phyloP scores from a whole-genome alignment of 176 grass and related monocot genomes.

The Dactylis glomerata region DNA sequence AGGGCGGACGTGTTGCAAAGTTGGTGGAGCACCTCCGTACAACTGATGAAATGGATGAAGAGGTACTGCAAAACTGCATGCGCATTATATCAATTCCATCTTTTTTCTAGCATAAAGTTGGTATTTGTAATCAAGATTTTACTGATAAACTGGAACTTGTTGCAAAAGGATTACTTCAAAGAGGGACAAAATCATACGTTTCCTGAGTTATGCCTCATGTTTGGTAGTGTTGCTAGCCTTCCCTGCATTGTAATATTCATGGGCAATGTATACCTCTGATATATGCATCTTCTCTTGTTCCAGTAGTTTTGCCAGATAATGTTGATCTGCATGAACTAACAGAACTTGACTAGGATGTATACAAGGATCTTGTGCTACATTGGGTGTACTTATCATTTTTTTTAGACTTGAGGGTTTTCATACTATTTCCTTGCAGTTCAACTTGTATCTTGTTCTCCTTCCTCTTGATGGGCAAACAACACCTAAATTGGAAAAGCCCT shows the following conservation, averaged over 20 bases:
- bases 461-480: slow-evolving; percentile 50
- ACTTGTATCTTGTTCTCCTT: slow-evolving; percentile 46
- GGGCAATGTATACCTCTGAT: not conserved
- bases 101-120: slow-evolving; percentile 1
- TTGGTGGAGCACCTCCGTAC: slow-evolving; percentile 61
- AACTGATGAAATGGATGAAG: slow-evolving; percentile 54
- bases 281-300: not conserved
- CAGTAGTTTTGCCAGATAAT: not conserved
- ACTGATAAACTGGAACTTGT: slow-evolving; percentile 9
- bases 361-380: not conserved
- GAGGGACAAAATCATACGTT: not conserved
- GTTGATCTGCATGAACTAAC: not conserved
- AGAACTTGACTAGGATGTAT: not conserved
- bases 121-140: not conserved
- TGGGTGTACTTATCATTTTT: slow-evolving; percentile 19
- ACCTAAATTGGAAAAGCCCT: slow-evolving; percentile 54
- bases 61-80: slow-evolving; percentile 42
- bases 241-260: not conserved
- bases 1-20: slow-evolving; percentile 51
- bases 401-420: not conserved
- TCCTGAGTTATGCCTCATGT: not conserved
- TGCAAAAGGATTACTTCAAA: not conserved
- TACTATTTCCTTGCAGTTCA: slow-evolving; percentile 50
- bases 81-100: not conserved
- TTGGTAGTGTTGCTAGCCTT: not conserved